Base-by-base conservation (phyloP, 164 flowering plant genomes). In the Nelumbo lutea region DNA sequence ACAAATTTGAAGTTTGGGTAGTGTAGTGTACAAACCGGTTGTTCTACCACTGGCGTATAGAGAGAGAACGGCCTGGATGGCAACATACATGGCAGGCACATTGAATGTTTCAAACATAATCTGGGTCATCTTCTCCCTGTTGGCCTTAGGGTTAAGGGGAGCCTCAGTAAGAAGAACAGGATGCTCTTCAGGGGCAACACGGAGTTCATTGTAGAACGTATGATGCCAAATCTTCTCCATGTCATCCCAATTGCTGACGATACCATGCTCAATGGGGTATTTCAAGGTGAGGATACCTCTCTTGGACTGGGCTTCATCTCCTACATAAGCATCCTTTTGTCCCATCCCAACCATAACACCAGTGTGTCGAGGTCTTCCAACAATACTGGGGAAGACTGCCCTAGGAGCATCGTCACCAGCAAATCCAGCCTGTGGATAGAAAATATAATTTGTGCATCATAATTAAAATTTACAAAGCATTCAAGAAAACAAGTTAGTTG, bases 241-340 rank as follows among this genome's bases (percentile, higher is more conserved):
- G 57, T 53, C 57, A 53, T 53, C 57, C 57, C 57, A 53, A 4
- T 53, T 53, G 15, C 57, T 53, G 14, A 53, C 57, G 1, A 53
- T 53, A 53, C 57, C 57, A 53, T 53, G 57, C 57, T 53, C 57
- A 53, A 53, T 53, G 57, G 57, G 57, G 57, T 53, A 53, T 13
- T 53, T 53, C 57, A 53, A 53, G 2, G 57, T 53, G 14, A 53
- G 57, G n/a, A 53, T 53, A 53, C 57, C 57, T 53, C 57, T 53
- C 14, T 53, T 53, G 14, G 57, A 53, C 57, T 53, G 57, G 57
- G 57, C 57, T 53, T 53, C 57, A 11, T 53, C 57, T 53, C 57
- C 57, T 9, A 53, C 57, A 53, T 53, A 53, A 11, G 57, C 57
- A 53, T 53, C 57, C 4, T 53, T 53, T 53, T 53, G 57, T 1